phyloP scores from a whole-genome alignment of 2,329 filamentous ascomycete genomes.

The Aspergillus ibericus region DNA sequence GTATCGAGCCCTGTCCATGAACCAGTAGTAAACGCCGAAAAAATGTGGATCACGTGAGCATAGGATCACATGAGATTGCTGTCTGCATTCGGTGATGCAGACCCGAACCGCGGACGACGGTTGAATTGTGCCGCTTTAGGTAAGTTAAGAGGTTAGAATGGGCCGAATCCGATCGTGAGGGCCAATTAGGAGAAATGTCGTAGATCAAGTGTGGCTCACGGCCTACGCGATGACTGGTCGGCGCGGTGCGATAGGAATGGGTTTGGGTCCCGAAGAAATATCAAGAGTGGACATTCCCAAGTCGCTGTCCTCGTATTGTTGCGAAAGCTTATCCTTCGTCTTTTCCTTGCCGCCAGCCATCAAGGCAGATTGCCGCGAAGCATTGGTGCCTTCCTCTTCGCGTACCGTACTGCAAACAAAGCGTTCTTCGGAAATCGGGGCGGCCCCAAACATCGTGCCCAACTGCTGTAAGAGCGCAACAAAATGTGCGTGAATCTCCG shows the following conservation, averaged over 20 bases:
- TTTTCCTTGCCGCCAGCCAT: conserved; percentile 21
- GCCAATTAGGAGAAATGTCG: neutral
- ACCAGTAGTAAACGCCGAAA: conserved; percentile 4
- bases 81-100: neutral
- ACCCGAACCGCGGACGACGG: neutral
- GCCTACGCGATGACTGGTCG: conserved; percentile 38
- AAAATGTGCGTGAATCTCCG: conserved; percentile 58
- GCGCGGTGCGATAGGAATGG: conserved; percentile 39
- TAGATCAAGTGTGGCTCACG: neutral
- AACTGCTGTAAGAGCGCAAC: conserved; percentile 51
- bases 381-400: conserved; percentile 25
- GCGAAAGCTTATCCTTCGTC: conserved; percentile 16
- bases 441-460: conserved; percentile 47
- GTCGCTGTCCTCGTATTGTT: conserved; percentile 30
- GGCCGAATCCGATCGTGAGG: neutral
- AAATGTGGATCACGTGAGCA: neutral
- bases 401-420: conserved; percentile 42
- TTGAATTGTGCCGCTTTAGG: neutral
- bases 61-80: neutral
- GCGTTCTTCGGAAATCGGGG: conserved; percentile 44
- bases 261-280: conserved; percentile 36
- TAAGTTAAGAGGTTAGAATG: neutral
- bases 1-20: conserved; percentile 16
- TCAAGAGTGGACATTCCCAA: conserved; percentile 36
- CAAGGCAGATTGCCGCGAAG: conserved; percentile 26